phyloP scores from a whole-genome alignment of 2,329 filamentous ascomycete genomes.

The Erysiphe neolycopersici region DNA sequence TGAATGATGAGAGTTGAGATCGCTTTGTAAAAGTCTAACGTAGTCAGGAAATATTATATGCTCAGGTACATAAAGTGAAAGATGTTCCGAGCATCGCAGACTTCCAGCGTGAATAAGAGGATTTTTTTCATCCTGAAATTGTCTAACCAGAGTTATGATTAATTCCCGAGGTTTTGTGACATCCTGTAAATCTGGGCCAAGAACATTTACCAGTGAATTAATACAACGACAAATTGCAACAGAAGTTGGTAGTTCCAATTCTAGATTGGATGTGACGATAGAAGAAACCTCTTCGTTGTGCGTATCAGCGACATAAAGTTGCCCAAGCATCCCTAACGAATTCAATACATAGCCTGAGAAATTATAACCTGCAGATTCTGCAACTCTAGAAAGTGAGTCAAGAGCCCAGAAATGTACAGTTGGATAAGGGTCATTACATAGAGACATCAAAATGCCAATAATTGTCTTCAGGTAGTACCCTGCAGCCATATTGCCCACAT shows the following conservation, averaged over 20 bases:
- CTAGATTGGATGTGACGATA: conserved; percentile 66
- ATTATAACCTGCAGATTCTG: conserved; percentile 74
- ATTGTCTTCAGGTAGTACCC: conserved; percentile 93
- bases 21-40: conserved; percentile 53
- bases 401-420: conserved; percentile 92
- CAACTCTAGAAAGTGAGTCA: conserved; percentile 61
- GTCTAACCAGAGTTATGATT: conserved; percentile 60
- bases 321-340: conserved; percentile 77
- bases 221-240: conserved; percentile 68
- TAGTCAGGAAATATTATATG: conserved; percentile 68
- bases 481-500: conserved; percentile 92
- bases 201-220: conserved; percentile 86
- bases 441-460: conserved; percentile 89
- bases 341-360: conserved; percentile 79
- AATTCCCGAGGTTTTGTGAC: conserved; percentile 75
- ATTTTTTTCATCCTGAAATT: conserved; percentile 55
- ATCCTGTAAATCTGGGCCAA: conserved; percentile 86
- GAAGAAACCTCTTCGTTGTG: conserved; percentile 67
- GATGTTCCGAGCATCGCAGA: conserved; percentile 62
- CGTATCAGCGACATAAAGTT: conserved; percentile 73
- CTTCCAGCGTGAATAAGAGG: conserved; percentile 47
- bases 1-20: conserved; percentile 41
- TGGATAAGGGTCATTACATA: conserved; percentile 85
- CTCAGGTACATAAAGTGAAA: conserved; percentile 73
- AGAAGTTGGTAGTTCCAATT: conserved; percentile 58